Evolutionary conservation across 495 filamentous ascomycete species (phyloP), one percentile per base, ranked within the genome.

Genomic region (Tirmania nivea): DNA sequence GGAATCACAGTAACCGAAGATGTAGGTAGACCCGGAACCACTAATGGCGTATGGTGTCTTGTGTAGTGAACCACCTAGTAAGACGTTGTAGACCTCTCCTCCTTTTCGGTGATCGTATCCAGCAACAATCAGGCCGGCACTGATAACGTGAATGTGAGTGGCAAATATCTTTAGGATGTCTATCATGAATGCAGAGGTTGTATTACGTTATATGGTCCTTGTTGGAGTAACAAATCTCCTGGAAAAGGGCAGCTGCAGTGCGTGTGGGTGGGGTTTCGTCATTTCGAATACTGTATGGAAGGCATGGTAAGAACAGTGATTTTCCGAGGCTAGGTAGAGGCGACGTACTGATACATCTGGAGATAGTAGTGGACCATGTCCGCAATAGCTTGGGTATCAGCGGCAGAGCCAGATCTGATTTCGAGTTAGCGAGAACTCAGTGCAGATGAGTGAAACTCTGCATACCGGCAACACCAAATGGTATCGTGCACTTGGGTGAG

Each of bases 401-500:
- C 90, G 19, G 90, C 90, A 10, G 90, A 96, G 34, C 90, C 90
- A 52, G 92, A 95, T 55, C 76, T 62, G 34, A 12, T 9, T 21
- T 12, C 17, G 20, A 21, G 16, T 53, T 48, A 50, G 25, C 8
- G 12, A 53, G 51, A 55, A n/a, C 19, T 54, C 12, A 12, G 6
- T 34, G 16, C 19, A 39, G 14, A 31, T 21, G 34, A 31, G 34
- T 21, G 34, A 17, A 36, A 42, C 14, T 45, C 39, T 45, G 21
- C 57, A 49, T 42, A 64, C 59, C 81, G 81, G 71, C 90, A 97
- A 75, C 90, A 97, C 90, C 90, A 97, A 67, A 97, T 95, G 50
- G 89, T 96, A 69, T 96, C 90, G 69, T 93, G 84, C 45, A 97
- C 88, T 70, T 88, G 85, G 58, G 92, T 97, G 65, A 97, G 79